Evolutionary conservation across 2,329 filamentous ascomycete species (phyloP).

Genomic region (Cercospora zeina): DNA sequence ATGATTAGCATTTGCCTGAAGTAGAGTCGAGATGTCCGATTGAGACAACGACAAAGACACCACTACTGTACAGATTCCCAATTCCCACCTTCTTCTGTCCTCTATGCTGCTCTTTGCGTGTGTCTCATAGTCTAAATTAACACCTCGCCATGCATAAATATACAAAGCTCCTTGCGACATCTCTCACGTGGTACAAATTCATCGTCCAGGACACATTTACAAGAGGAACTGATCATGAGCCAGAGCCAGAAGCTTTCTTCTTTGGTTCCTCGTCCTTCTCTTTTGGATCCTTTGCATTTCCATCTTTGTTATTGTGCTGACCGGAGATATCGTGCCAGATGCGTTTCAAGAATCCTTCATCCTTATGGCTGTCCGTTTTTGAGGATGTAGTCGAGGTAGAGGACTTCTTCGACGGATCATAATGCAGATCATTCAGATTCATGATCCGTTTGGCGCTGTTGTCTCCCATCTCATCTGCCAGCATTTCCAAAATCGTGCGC

Average conservation of each 20-base stretch:
- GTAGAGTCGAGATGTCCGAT: conserved; percentile 25
- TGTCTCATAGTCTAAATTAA: not conserved
- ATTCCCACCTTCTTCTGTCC: not conserved
- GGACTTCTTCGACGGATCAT: conserved; percentile 62
- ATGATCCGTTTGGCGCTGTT: conserved; percentile 89
- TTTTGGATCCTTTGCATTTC: conserved; percentile 21
- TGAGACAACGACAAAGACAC: conserved; percentile 21
- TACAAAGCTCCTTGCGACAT: conserved; percentile 6
- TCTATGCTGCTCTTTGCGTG: conserved; percentile 5
- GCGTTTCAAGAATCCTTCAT: conserved; percentile 88
- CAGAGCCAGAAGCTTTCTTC: conserved; percentile 43
- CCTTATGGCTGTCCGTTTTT: conserved; percentile 60
- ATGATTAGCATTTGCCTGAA: not conserved
- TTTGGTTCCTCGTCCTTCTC: conserved; percentile 35
- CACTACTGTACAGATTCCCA: conserved; percentile 20
- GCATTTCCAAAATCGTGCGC: conserved; percentile 87
- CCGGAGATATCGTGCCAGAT: conserved; percentile 93
- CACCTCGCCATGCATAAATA: conserved; percentile 19
- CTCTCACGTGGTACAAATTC: conserved; percentile 10
- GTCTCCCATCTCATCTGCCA: conserved; percentile 94
- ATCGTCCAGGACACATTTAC: not conserved
- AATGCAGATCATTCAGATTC: conserved; percentile 60
- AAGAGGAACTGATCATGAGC: conserved; percentile 24
- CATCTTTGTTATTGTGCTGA: conserved; percentile 50
- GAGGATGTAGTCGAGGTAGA: conserved; percentile 51